These are phyloP conservation scores for Globisporangium paroecandrum DNA, from an alignment of 352 stramenopile genomes.

Conservation along the genomic window DNA sequence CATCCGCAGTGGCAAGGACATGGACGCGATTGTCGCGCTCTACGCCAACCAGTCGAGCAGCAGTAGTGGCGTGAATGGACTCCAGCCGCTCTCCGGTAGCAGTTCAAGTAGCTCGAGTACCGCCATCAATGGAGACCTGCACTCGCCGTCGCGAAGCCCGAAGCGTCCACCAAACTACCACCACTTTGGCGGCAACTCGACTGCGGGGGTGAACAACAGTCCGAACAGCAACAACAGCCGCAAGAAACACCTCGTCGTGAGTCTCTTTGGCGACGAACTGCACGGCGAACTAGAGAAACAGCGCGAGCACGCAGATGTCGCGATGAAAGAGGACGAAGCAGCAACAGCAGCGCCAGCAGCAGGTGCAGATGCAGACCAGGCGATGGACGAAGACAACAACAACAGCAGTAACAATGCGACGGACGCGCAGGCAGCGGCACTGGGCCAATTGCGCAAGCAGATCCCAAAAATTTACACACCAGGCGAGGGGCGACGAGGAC, in stretches of 20 bases:
- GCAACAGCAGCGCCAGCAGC: background rate
- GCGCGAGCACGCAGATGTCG: conserved; percentile 26
- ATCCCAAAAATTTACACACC: conserved; percentile 76
- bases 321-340: conserved; percentile 34
- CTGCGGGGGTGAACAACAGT: conserved; percentile 16
- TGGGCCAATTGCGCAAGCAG: conserved; percentile 22
- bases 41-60: conserved; percentile 14
- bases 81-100: background rate
- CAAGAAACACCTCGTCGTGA: conserved; percentile 67
- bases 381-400: conserved; percentile 28
- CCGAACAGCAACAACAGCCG: conserved; percentile 40
- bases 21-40: conserved; percentile 39
- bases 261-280: conserved; percentile 75
- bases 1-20: conserved; percentile 68
- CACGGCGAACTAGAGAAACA: conserved; percentile 27
- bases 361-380: conserved; percentile 16
- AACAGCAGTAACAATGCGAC: conserved; percentile 8
- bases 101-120: background rate
- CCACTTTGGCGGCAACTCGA: conserved; percentile 40
- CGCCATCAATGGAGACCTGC: conserved; percentile 3
- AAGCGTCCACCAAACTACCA: conserved; percentile 83
- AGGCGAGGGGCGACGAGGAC: conserved; percentile 54
- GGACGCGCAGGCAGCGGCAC: background rate
- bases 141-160: conserved; percentile 61
- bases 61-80: background rate